A percentile compares a stretch with the other conserved stretches of the same genome.
Conservation (phyloP, 345 rosid species). For the Citrus hindsii region DNA sequence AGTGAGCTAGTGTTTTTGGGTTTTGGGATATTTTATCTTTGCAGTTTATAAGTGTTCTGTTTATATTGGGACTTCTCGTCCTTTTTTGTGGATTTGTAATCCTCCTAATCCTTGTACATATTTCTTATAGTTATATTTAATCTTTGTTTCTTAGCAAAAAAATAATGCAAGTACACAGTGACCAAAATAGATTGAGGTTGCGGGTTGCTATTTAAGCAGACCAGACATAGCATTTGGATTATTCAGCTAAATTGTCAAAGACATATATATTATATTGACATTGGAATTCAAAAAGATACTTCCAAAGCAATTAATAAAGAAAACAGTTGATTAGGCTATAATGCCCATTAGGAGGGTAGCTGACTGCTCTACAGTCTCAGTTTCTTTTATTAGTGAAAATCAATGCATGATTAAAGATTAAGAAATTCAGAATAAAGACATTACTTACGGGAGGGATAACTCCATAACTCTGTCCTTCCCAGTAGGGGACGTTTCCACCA, state of each 20-base stretch:
- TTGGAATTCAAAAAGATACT: neutral
- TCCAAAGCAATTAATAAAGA: neutral
- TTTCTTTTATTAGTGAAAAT: neutral
- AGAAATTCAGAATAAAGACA: neutral
- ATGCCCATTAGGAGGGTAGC: neutral
- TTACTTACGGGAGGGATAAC: conserved; percentile 95
- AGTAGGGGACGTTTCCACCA: conserved; percentile 88
- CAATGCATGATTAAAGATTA: neutral
- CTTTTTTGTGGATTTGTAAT: too few relatives aligned
- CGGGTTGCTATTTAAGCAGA: neutral
- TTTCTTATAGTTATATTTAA: too few relatives aligned
- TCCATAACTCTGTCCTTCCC: conserved; percentile 99
- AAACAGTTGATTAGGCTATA: neutral
- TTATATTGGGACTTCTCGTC: too few relatives aligned
- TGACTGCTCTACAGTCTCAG: neutral
- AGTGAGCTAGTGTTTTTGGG: too few relatives aligned
- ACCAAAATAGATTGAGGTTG: neutral
- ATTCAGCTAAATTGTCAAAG: neutral
- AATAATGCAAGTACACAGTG: neutral
- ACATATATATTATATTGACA: neutral
- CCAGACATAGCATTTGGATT: neutral
- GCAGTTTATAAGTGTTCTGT: too few relatives aligned
- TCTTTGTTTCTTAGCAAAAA: too few relatives aligned
- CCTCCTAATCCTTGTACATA: too few relatives aligned
- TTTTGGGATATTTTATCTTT: too few relatives aligned